These are phyloP conservation scores for Chrysoporthe deuterocubensis DNA, from an alignment of 2,329 filamentous ascomycete genomes.

Conservation along the genomic window DNA sequence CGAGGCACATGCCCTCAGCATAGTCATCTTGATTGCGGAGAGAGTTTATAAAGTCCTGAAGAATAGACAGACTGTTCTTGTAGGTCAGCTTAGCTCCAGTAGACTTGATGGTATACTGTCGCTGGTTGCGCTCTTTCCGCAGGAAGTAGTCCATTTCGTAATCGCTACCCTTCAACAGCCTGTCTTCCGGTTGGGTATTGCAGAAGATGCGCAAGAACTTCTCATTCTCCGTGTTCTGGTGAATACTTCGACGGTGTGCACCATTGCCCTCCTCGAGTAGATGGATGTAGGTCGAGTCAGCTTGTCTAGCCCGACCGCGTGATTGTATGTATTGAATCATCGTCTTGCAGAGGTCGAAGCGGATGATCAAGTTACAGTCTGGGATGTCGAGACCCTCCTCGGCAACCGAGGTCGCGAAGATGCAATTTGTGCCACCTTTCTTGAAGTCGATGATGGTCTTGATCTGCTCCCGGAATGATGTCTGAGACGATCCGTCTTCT, in stretches of 20 bases:
- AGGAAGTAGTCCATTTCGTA: conserved; percentile 60
- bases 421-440: conserved; percentile 62
- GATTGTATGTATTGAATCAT: conserved; percentile 97
- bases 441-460: conserved; percentile 70
- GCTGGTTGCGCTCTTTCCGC: conserved; percentile 52
- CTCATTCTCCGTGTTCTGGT: conserved; percentile 65
- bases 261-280: conserved; percentile 78
- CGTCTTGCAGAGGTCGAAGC: conserved; percentile 87
- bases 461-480: conserved; percentile 76
- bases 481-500: conserved; percentile 60
- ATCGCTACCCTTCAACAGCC: conserved; percentile 66
- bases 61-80: conserved; percentile 69
- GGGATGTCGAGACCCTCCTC: conserved; percentile 72
- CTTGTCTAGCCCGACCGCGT: conserved; percentile 79
- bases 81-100: conserved; percentile 83
- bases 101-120: conserved; percentile 61
- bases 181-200: conserved; percentile 71
- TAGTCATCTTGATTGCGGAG: conserved; percentile 55
- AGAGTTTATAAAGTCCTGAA: conserved; percentile 75
- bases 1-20: conserved; percentile 32
- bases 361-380: conserved; percentile 67
- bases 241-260: conserved; percentile 59
- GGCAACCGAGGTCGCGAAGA: conserved; percentile 69
- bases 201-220: conserved; percentile 76
- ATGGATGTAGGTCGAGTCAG: conserved; percentile 78